Conservation (phyloP, 2,329 filamentous ascomycete genomes). For the Hypoxylon sp. region DNA sequence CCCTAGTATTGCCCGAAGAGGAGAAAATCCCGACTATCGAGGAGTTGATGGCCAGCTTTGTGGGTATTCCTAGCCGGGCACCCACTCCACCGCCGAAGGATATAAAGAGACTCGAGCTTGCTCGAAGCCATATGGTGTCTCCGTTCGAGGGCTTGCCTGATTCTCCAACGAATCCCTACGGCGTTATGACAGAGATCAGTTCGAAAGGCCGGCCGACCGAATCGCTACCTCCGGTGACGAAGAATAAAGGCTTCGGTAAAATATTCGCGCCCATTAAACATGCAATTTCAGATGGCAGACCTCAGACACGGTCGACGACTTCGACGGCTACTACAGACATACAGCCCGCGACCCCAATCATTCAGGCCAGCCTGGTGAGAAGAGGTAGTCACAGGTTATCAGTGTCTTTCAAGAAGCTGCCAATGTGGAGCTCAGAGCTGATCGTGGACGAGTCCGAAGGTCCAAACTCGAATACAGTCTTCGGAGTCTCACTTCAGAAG, state of each 20-base stretch:
- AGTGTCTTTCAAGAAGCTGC: slow-evolving; percentile 54
- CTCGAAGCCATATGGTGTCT: slow-evolving; percentile 48
- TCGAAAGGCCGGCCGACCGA: slow-evolving; percentile 35
- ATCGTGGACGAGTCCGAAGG: slow-evolving; percentile 49
- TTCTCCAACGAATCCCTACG: slow-evolving; percentile 43
- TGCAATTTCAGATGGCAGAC: slow-evolving; percentile 47
- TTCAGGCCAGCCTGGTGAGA: slow-evolving; percentile 53
- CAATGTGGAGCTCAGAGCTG: slow-evolving; percentile 53
- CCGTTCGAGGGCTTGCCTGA: slow-evolving; percentile 45
- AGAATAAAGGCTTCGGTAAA: slow-evolving; percentile 45
- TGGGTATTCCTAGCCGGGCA: slow-evolving; percentile 50
- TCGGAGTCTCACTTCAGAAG: slow-evolving; percentile 59
- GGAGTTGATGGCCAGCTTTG: slow-evolving; percentile 49
- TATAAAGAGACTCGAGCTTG: slow-evolving; percentile 50
- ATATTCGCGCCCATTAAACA: slow-evolving; percentile 51
- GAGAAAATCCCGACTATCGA: slow-evolving; percentile 51
- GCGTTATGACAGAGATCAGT: slow-evolving; percentile 50
- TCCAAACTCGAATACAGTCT: slow-evolving; percentile 54
- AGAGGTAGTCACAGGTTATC: slow-evolving; percentile 53
- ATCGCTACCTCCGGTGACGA: slow-evolving; percentile 24
- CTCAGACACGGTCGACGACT: slow-evolving; percentile 48
- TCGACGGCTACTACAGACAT: slow-evolving; percentile 40
- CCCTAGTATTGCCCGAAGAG: slow-evolving; percentile 41
- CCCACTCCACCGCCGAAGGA: slow-evolving; percentile 56
- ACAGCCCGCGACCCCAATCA: slow-evolving; percentile 49